phyloP scores from a whole-genome alignment of 306 rosid genomes.

The Cucumis sativus region DNA sequence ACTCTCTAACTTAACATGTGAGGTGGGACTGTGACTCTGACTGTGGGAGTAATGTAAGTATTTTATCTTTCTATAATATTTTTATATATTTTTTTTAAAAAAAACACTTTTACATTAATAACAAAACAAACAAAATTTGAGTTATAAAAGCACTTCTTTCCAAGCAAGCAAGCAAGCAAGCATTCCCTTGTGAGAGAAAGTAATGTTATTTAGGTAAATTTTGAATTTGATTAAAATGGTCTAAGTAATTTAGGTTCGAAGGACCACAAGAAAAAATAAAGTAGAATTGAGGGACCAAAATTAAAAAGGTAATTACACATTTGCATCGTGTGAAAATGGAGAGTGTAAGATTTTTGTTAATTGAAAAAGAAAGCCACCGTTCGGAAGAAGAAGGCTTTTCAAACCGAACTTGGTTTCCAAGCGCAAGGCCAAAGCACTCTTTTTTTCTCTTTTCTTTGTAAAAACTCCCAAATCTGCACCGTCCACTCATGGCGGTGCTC shows the following conservation, averaged over 20 bases:
- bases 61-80: no score
- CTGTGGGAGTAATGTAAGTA: no score
- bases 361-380: neutral
- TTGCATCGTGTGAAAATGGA: neutral
- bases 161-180: no score
- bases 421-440: neutral
- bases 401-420: neutral
- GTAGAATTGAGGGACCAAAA: neutral
- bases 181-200: no score
- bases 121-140: no score
- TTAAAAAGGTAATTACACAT: neutral
- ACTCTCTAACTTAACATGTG: no score
- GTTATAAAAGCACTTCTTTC: no score
- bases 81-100: no score
- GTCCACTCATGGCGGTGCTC: constrained; percentile 15
- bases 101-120: no score
- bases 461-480: neutral
- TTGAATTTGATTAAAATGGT: no score
- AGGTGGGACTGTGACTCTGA: no score
- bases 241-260: neutral
- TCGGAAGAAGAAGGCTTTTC: neutral
- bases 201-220: no score
- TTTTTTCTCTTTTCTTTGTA: neutral
- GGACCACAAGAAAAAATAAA: neutral
- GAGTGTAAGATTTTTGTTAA: neutral